Base-by-base conservation (phyloP, 352 stramenopile species). In the Pythium myriotylum region DNA sequence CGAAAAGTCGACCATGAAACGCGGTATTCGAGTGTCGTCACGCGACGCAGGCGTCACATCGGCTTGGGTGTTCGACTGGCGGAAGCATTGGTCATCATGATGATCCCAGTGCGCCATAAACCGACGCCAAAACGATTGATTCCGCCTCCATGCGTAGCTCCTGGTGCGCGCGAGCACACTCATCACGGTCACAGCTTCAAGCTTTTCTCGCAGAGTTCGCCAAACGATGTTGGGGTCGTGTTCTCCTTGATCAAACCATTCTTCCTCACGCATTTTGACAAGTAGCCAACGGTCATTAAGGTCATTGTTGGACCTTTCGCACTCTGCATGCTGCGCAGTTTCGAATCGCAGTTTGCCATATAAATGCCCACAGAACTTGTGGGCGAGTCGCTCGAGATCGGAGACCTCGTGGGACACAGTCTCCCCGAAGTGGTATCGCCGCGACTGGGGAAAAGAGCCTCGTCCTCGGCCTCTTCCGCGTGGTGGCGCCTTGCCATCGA, bases 1-100 rank as follows among this genome's bases (percentile, higher is more conserved):
- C 0, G 64, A 63, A 37, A 83, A 81, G 19, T 81, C 63, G 13
- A 87, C 49, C 13, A 74, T 14, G 22, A 85, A 87, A 0, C 65
- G 54, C 2, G 68, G 75, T 62, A 77, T 68, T 7, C 54, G 13
- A n/a, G 12, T 32, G 35, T 70, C 62, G 35, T 70, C 62, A 1
- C 62, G 54, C 10, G 49, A 35, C 2, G 55, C 56, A 1, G 27
- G 20, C 1, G 52, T n/a, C 9, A 37, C 16, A 9, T 49, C 22
- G 39, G 29, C 4, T 65, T 42, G 16, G 17, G 23, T 12, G 10
- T 10, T 35, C 10, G 29, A 5, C 29, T 10, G 29, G 29, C 29
- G 5, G 5, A 35, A 5, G 29, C 29, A 10, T 35, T 10, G 29
- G 29, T 35, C 29, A 35, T 35, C 29, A 10, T 35, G 29, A 5